Percentiles rank a stretch among this genome's conserved stretches.
Evolutionary conservation across 257 asterid genomes (phyloP).

Genomic region (Misopates orontium): DNA sequence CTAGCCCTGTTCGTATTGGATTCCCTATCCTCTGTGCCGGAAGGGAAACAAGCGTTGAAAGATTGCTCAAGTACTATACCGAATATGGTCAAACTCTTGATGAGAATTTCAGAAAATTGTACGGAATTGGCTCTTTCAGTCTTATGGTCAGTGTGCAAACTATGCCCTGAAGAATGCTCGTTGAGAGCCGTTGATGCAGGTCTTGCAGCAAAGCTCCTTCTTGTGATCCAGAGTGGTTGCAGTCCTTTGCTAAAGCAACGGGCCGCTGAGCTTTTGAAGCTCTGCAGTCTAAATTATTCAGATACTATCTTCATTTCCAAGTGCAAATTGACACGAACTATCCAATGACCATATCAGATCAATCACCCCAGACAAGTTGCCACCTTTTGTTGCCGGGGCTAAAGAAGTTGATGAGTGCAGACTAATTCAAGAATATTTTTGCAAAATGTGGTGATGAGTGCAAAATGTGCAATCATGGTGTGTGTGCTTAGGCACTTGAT

Average conservation of each 20-base stretch:
- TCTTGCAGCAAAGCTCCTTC: conserved; percentile 70
- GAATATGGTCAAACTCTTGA: conserved; percentile 46
- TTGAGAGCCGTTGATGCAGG: conserved; percentile 65
- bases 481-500: not conserved
- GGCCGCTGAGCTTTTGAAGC: conserved; percentile 69
- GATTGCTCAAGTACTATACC: conserved; percentile 56
- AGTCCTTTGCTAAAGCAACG: conserved; percentile 53
- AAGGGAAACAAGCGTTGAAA: conserved; percentile 60
- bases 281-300: conserved; percentile 64
- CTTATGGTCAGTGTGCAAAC: conserved; percentile 55
- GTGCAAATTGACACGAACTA: conserved; percentile 68
- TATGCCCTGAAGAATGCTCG: conserved; percentile 69
- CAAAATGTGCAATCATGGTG: not conserved
- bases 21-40: conserved; percentile 45
- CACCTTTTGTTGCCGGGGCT: no score
- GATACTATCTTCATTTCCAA: conserved; percentile 66
- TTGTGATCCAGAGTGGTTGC: conserved; percentile 77
- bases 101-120: conserved; percentile 63
- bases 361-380: not conserved
- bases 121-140: conserved; percentile 58
- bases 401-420: not conserved
- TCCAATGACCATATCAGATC: conserved; percentile 43
- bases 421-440: not conserved
- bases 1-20: conserved; percentile 50
- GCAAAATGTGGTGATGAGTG: conserved; percentile 11